Conservation (phyloP, 116 monocot genomes). For the Posidonia oceanica region DNA sequence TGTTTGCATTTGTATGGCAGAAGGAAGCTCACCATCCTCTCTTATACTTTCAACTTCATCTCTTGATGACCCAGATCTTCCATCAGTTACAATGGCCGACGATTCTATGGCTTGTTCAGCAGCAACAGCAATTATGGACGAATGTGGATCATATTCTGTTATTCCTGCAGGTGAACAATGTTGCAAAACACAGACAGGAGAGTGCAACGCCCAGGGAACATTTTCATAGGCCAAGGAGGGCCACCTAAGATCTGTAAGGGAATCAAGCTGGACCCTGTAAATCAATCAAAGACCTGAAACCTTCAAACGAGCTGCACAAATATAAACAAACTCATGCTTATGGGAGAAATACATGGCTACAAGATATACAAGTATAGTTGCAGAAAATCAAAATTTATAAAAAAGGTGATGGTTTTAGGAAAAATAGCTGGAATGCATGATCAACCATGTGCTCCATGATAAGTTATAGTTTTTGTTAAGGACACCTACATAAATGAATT, state of each 20-base stretch:
- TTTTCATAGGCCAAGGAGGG: constrained; percentile 44
- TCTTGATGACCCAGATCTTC: constrained; percentile 45
- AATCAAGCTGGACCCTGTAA: constrained; percentile 89
- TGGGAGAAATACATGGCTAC: not conserved
- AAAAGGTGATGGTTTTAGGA: not conserved
- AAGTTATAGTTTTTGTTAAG: too few relatives aligned
- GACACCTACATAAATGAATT: too few relatives aligned
- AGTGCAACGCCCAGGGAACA: constrained; percentile 68
- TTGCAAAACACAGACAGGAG: constrained; percentile 49
- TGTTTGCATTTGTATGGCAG: constrained; percentile 10
- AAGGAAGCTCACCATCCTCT: constrained; percentile 94
- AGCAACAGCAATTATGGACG: constrained; percentile 17
- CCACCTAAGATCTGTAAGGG: constrained; percentile 60
- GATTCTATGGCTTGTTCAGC: constrained; percentile 24
- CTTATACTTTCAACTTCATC: constrained; percentile 55
- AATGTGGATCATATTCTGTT: constrained; percentile 1
- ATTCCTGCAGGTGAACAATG: constrained; percentile 33
- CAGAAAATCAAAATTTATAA: not conserved
- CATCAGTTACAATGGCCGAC: constrained; percentile 27
- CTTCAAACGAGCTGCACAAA: constrained; percentile 13
- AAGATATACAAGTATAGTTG: not conserved
- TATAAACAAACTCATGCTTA: not conserved
- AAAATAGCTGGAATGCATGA: not conserved
- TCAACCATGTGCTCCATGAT: too few relatives aligned
- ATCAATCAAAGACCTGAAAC: constrained; percentile 35